Base-by-base conservation (phyloP, 768 basidiomycete genomes). In the Chalciporus chontae region DNA sequence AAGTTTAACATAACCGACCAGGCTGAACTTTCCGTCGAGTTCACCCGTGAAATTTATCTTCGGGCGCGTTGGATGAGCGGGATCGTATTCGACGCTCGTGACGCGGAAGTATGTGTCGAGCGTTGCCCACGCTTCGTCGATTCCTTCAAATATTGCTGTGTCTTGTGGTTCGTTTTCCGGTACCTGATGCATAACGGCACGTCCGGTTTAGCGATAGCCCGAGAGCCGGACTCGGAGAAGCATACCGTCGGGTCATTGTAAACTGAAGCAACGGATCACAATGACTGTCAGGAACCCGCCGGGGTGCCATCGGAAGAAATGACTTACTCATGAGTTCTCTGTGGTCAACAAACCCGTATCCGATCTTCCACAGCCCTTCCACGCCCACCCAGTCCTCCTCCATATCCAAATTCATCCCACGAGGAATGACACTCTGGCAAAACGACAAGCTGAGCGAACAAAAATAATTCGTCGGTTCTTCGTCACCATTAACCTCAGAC, bases 301-400 rank as follows among this genome's bases (percentile, higher is more conserved):
- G 46, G 8, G 7, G 13, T 3, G 27, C 40, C 9, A 3, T 11
- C 10, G 4, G 38, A 17, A 18, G 40, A 29, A 39, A 31, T 29
- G 17, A 70, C 84, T 63, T 58, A 87, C 85, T 67, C 37, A 85
- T 57, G 32, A 88, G 72, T 41, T 83, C 82, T 5, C 82, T 68
- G 58, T 88, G 85, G 61, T 88, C 85, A 45, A 78, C 75, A 58
- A 84, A 88, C 45, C 77, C 81, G 58, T 85, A 87, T n/a, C 78
- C 75, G 11, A 81, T 75, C 4, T 69, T 66, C 86, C 86, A 88
- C 14, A 64, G 27, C 0, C 85, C 86, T 27, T 71, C 70, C 0
- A 87, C 65, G 3, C 81, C 54, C 6, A 59, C 64, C 66, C 68
- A 71, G 46, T 71, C 69, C 1, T 51, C 47, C 26, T 63, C 65